Percentiles rank a stretch among this genome's conserved stretches.
phyloP scores from a whole-genome alignment of 225 moss, liverwort and hornwort species.

The Ulota crispa region DNA sequence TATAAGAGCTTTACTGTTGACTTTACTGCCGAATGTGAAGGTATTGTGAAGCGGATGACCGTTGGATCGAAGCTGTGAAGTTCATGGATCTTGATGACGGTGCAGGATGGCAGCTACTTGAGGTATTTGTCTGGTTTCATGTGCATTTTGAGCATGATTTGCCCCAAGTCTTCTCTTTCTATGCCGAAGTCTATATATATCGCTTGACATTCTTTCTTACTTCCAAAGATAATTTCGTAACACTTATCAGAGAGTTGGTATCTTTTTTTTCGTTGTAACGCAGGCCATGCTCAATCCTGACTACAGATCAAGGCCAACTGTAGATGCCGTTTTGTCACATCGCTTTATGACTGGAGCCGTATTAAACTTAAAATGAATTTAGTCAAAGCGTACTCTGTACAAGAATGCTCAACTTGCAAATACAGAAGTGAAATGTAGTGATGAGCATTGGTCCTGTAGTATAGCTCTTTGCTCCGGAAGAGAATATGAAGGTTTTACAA shows the following conservation, averaged over 20 bases:
- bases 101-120: slow-evolving; percentile 97
- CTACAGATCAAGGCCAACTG: slow-evolving; percentile 78
- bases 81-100: slow-evolving; percentile 93
- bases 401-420: neutral
- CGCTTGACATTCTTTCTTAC: neutral
- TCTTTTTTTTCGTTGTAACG: neutral
- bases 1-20: neutral
- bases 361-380: slow-evolving; percentile 26
- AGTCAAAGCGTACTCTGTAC: neutral
- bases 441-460: neutral
- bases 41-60: slow-evolving; percentile 89
- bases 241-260: neutral
- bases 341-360: slow-evolving; percentile 84
- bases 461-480: neutral
- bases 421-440: neutral
- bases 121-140: slow-evolving; percentile 34
- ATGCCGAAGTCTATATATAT: neutral
- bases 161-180: neutral
- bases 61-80: slow-evolving; percentile 73
- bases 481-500: neutral
- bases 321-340: slow-evolving; percentile 80
- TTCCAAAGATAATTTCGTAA: neutral
- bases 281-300: slow-evolving; percentile 95
- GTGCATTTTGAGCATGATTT: neutral
- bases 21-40: slow-evolving; percentile 25